Conservation (phyloP, 2,329 filamentous ascomycete genomes). For the Neonectria faginata region DNA sequence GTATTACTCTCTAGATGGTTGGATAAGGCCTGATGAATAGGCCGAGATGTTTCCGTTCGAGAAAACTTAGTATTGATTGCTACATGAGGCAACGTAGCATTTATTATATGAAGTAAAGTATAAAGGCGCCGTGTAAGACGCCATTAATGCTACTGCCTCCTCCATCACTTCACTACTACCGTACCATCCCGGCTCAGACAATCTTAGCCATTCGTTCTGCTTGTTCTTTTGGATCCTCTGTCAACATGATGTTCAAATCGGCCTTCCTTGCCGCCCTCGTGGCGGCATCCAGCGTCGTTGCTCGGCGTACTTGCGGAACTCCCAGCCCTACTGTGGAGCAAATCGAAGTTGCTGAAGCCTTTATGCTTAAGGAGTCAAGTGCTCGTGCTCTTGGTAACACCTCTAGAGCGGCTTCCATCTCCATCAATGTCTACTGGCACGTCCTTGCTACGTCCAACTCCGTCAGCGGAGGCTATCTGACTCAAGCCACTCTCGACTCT, state of each 20-base stretch:
- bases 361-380: slow-evolving; percentile 16
- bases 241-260: slow-evolving; percentile 18
- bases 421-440: slow-evolving; percentile 42
- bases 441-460: slow-evolving; percentile 38
- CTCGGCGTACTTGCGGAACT: slow-evolving; percentile 18
- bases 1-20: no score
- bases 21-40: not conserved
- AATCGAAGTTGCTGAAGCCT: slow-evolving; percentile 13
- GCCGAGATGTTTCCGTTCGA: not conserved
- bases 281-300: slow-evolving; percentile 17
- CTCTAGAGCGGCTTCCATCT: slow-evolving; percentile 23
- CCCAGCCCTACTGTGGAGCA: slow-evolving; percentile 18
- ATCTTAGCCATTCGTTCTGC: not conserved
- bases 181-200: not conserved
- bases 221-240: not conserved
- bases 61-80: not conserved
- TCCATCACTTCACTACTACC: not conserved
- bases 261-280: slow-evolving; percentile 10
- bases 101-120: not conserved
- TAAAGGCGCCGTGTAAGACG: not conserved
- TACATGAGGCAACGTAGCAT: no score
- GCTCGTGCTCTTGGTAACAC: slow-evolving; percentile 6
- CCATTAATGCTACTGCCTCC: not conserved
- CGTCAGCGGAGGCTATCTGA: slow-evolving; percentile 36
- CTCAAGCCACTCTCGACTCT: slow-evolving; percentile 30